phyloP scores from a whole-genome alignment of 306 rosid species.

The Cucurbita maxima region DNA sequence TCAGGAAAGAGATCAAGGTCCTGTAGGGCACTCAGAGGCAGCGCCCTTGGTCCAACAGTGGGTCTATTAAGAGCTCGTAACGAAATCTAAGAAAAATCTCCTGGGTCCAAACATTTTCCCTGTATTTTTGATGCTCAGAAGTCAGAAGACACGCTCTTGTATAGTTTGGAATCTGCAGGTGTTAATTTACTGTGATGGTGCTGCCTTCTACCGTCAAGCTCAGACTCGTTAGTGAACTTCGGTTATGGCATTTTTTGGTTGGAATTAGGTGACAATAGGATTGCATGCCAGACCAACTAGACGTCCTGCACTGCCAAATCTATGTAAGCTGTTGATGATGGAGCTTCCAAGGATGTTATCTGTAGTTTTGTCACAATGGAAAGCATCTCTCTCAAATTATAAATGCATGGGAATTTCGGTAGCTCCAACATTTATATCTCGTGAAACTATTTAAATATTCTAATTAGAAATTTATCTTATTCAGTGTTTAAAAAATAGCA shows the following conservation, averaged over 20 bases:
- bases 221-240: background rate
- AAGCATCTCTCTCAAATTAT: background rate
- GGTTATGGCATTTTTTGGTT: background rate
- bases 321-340: background rate
- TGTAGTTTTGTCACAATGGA: background rate
- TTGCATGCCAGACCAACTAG: background rate
- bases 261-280: background rate
- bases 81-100: constrained; percentile 27
- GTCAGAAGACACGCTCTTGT: background rate
- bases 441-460: background rate
- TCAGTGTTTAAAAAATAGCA: background rate
- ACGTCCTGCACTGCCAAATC: background rate
- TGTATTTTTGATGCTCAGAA: background rate
- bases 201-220: background rate
- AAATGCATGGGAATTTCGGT: background rate
- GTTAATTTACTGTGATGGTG: background rate
- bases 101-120: background rate
- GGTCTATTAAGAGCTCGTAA: constrained; percentile 51
- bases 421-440: background rate
- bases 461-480: background rate
- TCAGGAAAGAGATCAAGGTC: constrained; percentile 51
- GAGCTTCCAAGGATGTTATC: background rate
- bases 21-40: constrained; percentile 49
- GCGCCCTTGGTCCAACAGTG: constrained; percentile 84
- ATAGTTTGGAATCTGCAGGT: background rate